Evolutionary conservation across 1,139 yeast species (phyloP).

Genomic region (Pichia sp.): DNA sequence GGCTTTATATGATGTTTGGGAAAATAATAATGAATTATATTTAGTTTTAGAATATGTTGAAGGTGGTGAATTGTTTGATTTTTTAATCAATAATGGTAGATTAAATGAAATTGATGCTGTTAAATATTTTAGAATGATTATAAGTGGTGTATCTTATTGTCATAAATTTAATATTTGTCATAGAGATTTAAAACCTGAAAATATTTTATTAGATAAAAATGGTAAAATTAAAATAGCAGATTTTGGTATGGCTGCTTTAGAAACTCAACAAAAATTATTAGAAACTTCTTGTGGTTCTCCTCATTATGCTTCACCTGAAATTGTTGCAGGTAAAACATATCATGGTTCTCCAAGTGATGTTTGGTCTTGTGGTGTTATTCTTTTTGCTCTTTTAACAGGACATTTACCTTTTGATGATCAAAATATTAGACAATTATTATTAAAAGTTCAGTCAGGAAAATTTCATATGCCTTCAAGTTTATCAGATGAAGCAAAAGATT

Average conservation of each 20-base stretch:
- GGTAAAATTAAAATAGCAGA: slow-evolving; percentile 73
- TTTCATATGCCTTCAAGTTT: slow-evolving; percentile 68
- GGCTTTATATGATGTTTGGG: slow-evolving; percentile 78
- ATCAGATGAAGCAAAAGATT: slow-evolving; percentile 62
- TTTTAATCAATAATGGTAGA: slow-evolving; percentile 74
- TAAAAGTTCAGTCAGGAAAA: slow-evolving; percentile 70
- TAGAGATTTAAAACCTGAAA: slow-evolving; percentile 77
- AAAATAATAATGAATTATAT: slow-evolving; percentile 67
- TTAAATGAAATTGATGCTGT: slow-evolving; percentile 70
- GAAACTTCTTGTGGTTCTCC: slow-evolving; percentile 85
- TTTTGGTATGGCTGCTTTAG: slow-evolving; percentile 84
- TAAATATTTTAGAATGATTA: slow-evolving; percentile 66
- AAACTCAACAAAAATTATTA: slow-evolving; percentile 60
- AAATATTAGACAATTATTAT: slow-evolving; percentile 58
- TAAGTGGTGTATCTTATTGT: slow-evolving; percentile 74
- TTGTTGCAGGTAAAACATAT: slow-evolving; percentile 68
- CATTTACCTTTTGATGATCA: slow-evolving; percentile 80
- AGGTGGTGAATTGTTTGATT: slow-evolving; percentile 76
- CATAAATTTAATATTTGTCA: slow-evolving; percentile 78
- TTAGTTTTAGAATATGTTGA: slow-evolving; percentile 74
- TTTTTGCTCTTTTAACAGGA: slow-evolving; percentile 72
- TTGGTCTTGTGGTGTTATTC: slow-evolving; percentile 81
- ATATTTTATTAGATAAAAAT: slow-evolving; percentile 58
- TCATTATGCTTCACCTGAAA: slow-evolving; percentile 84
- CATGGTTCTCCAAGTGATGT: slow-evolving; percentile 82